Conservation (phyloP, 1,284 basidiomycete species). For the Apiotrichum akiyoshidainum region DNA sequence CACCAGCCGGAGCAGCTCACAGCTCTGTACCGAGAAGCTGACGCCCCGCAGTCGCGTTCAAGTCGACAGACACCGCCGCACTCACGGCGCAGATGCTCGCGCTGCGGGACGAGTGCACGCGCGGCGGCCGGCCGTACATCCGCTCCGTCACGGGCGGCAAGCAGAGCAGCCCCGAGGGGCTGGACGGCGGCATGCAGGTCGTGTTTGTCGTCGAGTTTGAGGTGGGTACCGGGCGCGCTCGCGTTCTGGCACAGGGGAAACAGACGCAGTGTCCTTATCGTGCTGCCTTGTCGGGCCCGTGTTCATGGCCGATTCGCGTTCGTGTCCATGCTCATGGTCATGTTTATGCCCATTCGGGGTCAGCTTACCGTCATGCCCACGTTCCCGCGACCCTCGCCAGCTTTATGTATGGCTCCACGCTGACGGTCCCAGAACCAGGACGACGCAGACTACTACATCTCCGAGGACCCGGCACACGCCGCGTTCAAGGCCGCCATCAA, state of each 20-base stretch:
- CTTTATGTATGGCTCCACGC: no score
- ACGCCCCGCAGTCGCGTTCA: slow-evolving; percentile 39
- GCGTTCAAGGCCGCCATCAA: slow-evolving; percentile 31
- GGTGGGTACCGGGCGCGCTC: slow-evolving; percentile 9
- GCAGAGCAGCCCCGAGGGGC: slow-evolving; percentile 38
- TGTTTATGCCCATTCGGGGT: no score
- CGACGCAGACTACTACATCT: slow-evolving; percentile 39
- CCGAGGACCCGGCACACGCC: slow-evolving; percentile 34
- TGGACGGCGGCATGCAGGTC: slow-evolving; percentile 35
- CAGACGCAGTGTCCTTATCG: no score
- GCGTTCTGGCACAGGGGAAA: no score
- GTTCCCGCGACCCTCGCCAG: no score
- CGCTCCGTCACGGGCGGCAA: slow-evolving; percentile 34
- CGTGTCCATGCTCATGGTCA: no score
- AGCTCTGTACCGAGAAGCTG: no score
- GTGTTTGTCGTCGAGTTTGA: slow-evolving; percentile 42
- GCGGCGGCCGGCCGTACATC: slow-evolving; percentile 31
- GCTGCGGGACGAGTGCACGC: not conserved
- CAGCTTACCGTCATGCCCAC: no score
- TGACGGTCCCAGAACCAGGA: slow-evolving; percentile 10
- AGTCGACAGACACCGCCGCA: slow-evolving; percentile 10
- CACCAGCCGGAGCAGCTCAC: no score
- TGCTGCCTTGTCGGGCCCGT: no score
- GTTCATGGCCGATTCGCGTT: no score
- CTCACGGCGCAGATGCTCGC: not conserved